phyloP scores from a whole-genome alignment of 345 rosid genomes.

The Conringia planisiliqua region DNA sequence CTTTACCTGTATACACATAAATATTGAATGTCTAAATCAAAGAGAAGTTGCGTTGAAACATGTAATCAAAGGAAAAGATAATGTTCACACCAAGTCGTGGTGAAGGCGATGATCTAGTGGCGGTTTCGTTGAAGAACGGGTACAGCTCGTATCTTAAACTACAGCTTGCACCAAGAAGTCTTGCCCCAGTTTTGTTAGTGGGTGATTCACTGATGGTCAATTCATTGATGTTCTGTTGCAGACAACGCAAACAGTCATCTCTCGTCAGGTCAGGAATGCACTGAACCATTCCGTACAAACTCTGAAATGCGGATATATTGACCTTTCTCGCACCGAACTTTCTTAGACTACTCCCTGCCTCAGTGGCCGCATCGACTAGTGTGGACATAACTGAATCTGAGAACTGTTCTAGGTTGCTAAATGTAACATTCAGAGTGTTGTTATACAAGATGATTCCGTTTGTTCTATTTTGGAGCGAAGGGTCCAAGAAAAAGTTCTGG shows the following conservation, averaged over 20 bases:
- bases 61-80: background rate
- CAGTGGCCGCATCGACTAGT: background rate
- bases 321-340: slow-evolving; percentile 20
- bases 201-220: background rate
- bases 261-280: slow-evolving; percentile 42
- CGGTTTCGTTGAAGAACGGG: slow-evolving; percentile 24
- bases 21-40: background rate
- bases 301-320: background rate
- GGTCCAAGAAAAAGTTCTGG: background rate
- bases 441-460: background rate
- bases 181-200: slow-evolving; percentile 24
- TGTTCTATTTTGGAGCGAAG: background rate
- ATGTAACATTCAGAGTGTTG: background rate
- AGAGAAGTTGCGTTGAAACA: background rate
- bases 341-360: background rate
- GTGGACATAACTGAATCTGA: background rate
- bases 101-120: background rate
- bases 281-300: slow-evolving; percentile 38
- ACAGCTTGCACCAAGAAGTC: slow-evolving; percentile 31
- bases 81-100: background rate
- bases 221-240: background rate
- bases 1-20: slow-evolving; percentile 20
- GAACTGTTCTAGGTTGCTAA: background rate
- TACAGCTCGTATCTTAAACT: slow-evolving; percentile 29
- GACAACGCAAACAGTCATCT: slow-evolving; percentile 16